Percentiles rank a stretch among this genome's conserved stretches.
phyloP scores from a whole-genome alignment of 2,329 filamentous ascomycete genomes.

The Fusarium sp. region DNA sequence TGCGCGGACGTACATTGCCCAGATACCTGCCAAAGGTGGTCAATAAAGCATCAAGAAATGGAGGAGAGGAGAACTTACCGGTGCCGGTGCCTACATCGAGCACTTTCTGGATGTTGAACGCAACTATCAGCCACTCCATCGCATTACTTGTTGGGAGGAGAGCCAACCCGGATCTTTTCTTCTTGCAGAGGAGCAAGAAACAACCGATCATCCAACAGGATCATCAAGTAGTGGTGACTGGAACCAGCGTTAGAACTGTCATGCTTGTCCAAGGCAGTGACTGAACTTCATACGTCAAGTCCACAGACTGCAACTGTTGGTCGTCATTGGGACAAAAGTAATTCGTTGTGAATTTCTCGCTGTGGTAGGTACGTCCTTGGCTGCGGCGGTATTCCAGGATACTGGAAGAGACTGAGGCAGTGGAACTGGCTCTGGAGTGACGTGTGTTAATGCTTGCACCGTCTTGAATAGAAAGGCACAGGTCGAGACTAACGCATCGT shows the following conservation, averaged over 20 bases:
- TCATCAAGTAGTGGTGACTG: neutral
- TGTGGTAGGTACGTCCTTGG: neutral
- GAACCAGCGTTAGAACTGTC: neutral
- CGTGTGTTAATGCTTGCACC: neutral
- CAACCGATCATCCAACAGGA: neutral
- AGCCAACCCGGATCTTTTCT: neutral
- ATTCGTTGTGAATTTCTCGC: neutral
- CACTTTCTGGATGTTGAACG: neutral
- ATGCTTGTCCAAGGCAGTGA: neutral
- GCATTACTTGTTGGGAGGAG: neutral
- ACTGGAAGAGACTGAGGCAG: neutral
- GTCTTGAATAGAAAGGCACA: neutral
- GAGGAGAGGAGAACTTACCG: neutral
- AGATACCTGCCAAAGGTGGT: neutral
- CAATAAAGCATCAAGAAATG: neutral
- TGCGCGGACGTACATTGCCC: neutral
- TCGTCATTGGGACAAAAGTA: neutral
- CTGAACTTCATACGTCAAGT: neutral
- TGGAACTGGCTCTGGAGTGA: neutral
- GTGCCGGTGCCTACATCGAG: neutral
- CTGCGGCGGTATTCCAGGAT: neutral
- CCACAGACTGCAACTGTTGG: neutral
- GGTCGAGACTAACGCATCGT: neutral
- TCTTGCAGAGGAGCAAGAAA: neutral
- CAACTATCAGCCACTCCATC: neutral